Evolutionary conservation across 306 rosid species (phyloP).

Genomic region (Psophocarpus tetragonolobus): DNA sequence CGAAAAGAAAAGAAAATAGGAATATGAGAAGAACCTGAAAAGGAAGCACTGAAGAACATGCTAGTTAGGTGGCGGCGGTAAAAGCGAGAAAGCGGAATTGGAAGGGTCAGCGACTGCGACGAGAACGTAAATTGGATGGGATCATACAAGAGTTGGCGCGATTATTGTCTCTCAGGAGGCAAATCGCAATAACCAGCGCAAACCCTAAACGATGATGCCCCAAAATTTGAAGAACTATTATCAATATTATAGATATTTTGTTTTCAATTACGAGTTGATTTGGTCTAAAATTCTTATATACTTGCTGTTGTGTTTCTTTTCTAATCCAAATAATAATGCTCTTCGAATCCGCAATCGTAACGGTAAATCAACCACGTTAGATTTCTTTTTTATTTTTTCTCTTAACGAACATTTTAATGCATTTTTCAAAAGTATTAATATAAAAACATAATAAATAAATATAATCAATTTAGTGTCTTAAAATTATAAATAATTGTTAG

Average conservation of each 20-base stretch:
- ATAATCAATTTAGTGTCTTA: too few species aligned
- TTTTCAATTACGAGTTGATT: not conserved
- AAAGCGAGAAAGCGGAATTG: not conserved
- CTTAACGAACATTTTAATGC: too few species aligned
- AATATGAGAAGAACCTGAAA: constrained; percentile 24
- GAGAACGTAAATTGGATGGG: not conserved
- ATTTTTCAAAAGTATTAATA: not conserved
- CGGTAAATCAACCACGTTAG: not conserved
- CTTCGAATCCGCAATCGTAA: not conserved
- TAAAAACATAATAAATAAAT: too few species aligned
- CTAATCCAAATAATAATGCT: not conserved
- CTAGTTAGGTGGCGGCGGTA: not conserved
- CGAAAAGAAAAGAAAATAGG: not conserved
- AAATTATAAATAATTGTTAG: too few species aligned
- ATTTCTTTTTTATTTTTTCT: too few species aligned
- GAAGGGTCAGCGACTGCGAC: not conserved
- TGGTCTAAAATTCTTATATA: not conserved
- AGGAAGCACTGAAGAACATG: constrained; percentile 7
- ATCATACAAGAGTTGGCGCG: constrained; percentile 17
- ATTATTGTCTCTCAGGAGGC: not conserved
- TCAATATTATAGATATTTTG: not conserved
- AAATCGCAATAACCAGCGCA: not conserved
- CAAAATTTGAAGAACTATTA: not conserved
- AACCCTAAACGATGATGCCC: not conserved
- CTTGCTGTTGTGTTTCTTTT: not conserved